These are phyloP conservation scores for Podaxis rugospora DNA, from an alignment of 768 basidiomycete genomes.

Conservation along the genomic window DNA sequence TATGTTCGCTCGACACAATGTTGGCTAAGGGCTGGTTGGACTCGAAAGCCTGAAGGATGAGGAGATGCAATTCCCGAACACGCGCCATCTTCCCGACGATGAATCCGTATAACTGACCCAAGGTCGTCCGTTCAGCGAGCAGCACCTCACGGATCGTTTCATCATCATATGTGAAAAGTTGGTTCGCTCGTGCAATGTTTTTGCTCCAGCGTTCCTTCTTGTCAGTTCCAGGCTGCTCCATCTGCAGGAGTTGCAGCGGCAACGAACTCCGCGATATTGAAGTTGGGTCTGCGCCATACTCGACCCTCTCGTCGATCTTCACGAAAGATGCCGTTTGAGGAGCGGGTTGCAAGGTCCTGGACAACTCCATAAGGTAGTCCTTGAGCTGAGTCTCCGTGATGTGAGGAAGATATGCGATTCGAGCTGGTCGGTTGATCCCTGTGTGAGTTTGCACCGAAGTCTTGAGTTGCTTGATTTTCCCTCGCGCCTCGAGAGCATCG, in stretches of 20 bases:
- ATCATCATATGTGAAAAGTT: constrained; percentile 52
- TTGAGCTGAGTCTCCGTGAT: constrained; percentile 49
- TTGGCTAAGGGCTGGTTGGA: constrained; percentile 28
- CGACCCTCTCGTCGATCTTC: constrained; percentile 48
- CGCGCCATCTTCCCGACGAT: constrained; percentile 63
- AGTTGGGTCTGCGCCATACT: constrained; percentile 45
- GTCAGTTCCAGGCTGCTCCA: constrained; percentile 38
- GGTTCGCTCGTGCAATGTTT: constrained; percentile 40
- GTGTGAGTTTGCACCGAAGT: constrained; percentile 58
- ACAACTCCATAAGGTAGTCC: constrained; percentile 52
- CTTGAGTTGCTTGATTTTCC: constrained; percentile 66
- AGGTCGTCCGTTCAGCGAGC: constrained; percentile 63
- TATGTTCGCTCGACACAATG: constrained; percentile 47
- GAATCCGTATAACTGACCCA: constrained; percentile 75
- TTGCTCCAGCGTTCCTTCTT: constrained; percentile 41
- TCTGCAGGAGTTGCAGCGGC: constrained; percentile 42
- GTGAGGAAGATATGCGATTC: constrained; percentile 63
- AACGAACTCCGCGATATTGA: constrained; percentile 27
- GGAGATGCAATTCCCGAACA: constrained; percentile 59
- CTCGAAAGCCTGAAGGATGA: constrained; percentile 46
- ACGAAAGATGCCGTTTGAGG: constrained; percentile 35
- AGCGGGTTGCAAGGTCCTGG: constrained; percentile 32
- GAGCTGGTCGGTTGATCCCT: constrained; percentile 53
- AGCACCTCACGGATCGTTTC: constrained; percentile 55
- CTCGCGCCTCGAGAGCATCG: constrained; percentile 56